These are phyloP conservation scores for Barnettozyma pratensis DNA, from an alignment of 805 yeast genomes.

Conservation along the genomic window DNA sequence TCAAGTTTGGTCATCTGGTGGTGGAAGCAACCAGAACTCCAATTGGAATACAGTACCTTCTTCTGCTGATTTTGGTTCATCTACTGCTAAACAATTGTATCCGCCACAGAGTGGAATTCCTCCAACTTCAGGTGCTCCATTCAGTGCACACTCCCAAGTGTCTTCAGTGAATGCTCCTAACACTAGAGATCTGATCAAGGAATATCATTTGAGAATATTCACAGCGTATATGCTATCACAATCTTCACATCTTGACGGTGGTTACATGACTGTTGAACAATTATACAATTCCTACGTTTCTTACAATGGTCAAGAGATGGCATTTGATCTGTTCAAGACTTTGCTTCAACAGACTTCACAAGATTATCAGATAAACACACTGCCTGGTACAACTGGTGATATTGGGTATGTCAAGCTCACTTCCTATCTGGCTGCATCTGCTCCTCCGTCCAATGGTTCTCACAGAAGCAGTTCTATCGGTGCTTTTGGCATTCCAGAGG, in stretches of 20 bases:
- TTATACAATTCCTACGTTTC: slow-evolving; percentile 6
- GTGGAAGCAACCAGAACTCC: not conserved
- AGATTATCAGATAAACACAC: slow-evolving; percentile 9
- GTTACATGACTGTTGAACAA: slow-evolving; percentile 6
- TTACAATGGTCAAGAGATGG: slow-evolving; percentile 2
- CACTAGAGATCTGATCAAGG: slow-evolving; percentile 4
- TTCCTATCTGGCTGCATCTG: not conserved
- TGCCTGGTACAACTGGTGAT: slow-evolving; percentile 11
- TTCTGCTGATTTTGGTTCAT: not conserved
- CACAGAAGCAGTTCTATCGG: not conserved
- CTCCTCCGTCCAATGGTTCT: not conserved
- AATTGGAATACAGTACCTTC: not conserved
- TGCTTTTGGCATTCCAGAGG: not conserved
- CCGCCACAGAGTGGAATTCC: not conserved
- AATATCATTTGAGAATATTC: slow-evolving; percentile 10
- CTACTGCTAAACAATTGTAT: not conserved
- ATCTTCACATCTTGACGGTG: slow-evolving; percentile 5
- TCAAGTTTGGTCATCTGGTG: slow-evolving; percentile 1
- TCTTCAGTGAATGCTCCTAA: not conserved
- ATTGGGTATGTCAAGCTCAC: slow-evolving; percentile 13
- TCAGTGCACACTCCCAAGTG: not conserved
- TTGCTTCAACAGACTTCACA: slow-evolving; percentile 12
- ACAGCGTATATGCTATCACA: slow-evolving; percentile 9
- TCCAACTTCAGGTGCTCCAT: not conserved
- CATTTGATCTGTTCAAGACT: slow-evolving; percentile 8